Base-by-base conservation (phyloP, 176 grass and related monocot species). In the Zea mays region DNA sequence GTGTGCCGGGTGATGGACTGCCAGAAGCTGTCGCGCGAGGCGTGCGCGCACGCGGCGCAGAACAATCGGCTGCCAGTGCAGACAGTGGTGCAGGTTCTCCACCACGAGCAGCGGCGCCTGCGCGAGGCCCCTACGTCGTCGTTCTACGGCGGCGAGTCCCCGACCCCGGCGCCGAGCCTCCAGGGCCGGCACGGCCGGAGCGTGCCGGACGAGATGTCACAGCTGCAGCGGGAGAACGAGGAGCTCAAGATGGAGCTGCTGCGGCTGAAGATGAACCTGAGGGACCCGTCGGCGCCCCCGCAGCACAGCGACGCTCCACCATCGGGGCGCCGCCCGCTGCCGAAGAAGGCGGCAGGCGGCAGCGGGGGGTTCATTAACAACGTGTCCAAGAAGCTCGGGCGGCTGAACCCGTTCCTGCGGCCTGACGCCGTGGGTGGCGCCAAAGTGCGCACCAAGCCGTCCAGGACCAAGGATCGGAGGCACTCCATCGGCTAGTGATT, bases 1-100 rank as follows among this genome's bases (percentile, higher is more conserved):
- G 74, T 98, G 75, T 98, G 95, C 83, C 43, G 71, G 55, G 72
- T 71, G 54, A 94, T 98, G 89, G 85, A 90, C 60, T 94, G 85
- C 74, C 91, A 98, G 83, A 92, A 83, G 79, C 82, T 98, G 79
- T 98, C 95, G 19, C 81, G 89, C 34, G 89, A 88, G 63, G 95
- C 95, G 71, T 98, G 95, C 73, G 95, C 95, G 14, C 95, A 98
- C 76, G 95, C 91, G 44, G 95, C 89, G 75, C 95, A 92, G 86
- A 98, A 98, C 65, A 85, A 94, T 41, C 76, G 95, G 47, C 83
- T 98, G 55, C 95, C 91, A 13, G 83, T 90, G 69, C 91, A 90
- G 77, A 92, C 83, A 43, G 95, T 98, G 49, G 91, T 98, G 40
- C 95, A 90, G 87, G 89, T 98, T 7, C 87, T 98, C 11, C 86